Conservation (phyloP, 164 flowering plant genomes). For the Stephania japonica region DNA sequence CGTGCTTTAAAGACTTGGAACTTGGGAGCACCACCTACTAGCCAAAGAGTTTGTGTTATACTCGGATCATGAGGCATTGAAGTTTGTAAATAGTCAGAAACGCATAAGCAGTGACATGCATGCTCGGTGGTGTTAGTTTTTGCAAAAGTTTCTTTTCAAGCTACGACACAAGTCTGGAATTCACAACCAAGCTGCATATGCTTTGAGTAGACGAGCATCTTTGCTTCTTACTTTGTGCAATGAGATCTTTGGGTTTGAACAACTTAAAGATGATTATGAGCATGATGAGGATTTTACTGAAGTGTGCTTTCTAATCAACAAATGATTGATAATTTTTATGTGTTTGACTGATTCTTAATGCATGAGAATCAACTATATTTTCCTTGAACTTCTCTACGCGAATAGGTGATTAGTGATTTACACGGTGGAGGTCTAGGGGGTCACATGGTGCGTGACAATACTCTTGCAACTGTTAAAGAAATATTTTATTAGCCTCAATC, state of each 20-base stretch:
- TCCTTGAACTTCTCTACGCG: slow-evolving; percentile 5
- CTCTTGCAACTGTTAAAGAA: not conserved
- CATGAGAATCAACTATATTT: not conserved
- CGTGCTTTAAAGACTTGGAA: too few relatives aligned
- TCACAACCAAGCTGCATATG: slow-evolving; percentile 10
- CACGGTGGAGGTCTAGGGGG: not conserved
- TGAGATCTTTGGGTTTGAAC: slow-evolving; percentile 9
- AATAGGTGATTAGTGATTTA: not conserved
- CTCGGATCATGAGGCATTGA: slow-evolving; percentile 9
- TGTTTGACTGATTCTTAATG: slow-evolving; percentile 11
- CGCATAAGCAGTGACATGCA: slow-evolving; percentile 1
- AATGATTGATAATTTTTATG: not conserved
- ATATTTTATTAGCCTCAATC: slow-evolving; percentile 5
- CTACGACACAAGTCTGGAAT: not conserved
- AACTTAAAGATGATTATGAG: slow-evolving; percentile 4
- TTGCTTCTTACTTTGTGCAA: not conserved
- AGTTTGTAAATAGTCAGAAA: slow-evolving; percentile 4
- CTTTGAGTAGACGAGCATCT: not conserved
- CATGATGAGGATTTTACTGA: slow-evolving; percentile 7
- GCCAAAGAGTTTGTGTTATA: not conserved
- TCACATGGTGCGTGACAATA: not conserved
- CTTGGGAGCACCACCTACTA: slow-evolving; percentile 5
- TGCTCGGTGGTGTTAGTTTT: slow-evolving; percentile 6
- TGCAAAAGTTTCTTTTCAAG: not conserved
- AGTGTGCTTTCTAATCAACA: not conserved